Evolutionary conservation across 2,329 filamentous ascomycete genomes (phyloP), one percentile per base, ranked within the genome.

Genomic region (Pestalotiopsis sp.): DNA sequence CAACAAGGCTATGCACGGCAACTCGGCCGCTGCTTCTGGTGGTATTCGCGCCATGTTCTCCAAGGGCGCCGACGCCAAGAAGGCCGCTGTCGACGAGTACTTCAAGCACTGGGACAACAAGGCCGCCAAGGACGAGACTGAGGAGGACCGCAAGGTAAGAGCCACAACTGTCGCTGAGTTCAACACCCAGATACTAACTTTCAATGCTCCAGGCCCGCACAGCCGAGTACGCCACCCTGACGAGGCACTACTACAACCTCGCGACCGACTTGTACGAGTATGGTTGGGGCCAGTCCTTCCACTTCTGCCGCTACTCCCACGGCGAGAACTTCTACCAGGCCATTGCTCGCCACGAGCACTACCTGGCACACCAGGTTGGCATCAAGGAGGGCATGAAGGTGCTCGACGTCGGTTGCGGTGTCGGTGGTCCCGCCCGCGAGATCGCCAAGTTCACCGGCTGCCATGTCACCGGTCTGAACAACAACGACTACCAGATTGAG

Each of bases 401-500:
- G 20, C 86, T 99, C 38, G 96, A 99, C 77, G 96, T 99, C 68
- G 96, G 96, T 70, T 99, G 96, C 76, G 96, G 96, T 87, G 94
- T 98, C 66, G 96, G 96, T 75, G 96, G 96, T 60, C 96, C 96
- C 24, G 96, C 95, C 6, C 89, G 94, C 70, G 94, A 98, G 84
- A 98, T 99, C 75, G 93, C 93, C 82, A 97, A 97, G 83, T 99
- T 99, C 83, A 92, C 93, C 11, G 95, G 93, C 70, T 92, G 89
- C 74, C 94, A 98, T 75, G 88, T 98, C 71, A 91, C 94, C 26
- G 96, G 96, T 57, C 83, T 98, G 79, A 99, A 98, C 89, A 98
- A 98, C 89, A 98, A 98, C 82, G 94, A 98, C 83, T 99, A 99
- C 85, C 96, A 98, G 84, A 97, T 98, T 73, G 89, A 98, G 79